These are phyloP conservation scores for Canavalia gladiata DNA, from an alignment of 306 rosid genomes.

Conservation along the genomic window DNA sequence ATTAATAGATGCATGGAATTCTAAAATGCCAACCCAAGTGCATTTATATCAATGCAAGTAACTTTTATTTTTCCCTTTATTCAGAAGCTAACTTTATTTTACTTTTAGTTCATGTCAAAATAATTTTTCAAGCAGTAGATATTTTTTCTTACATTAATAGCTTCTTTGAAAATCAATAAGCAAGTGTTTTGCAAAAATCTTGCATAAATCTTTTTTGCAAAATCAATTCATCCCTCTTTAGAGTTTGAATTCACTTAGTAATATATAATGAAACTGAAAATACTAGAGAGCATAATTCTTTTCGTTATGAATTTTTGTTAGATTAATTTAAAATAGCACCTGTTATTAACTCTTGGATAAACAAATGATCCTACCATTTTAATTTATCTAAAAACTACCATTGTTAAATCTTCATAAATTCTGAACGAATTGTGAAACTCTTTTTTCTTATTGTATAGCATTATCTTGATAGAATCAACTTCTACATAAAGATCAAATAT, in stretches of 20 bases:
- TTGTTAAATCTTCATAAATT: background rate
- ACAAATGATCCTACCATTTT: background rate
- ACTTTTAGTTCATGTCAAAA: background rate
- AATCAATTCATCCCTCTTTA: background rate
- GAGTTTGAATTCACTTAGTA: background rate
- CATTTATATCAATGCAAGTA: slow-evolving; percentile 32
- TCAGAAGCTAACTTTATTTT: background rate
- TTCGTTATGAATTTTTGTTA: background rate
- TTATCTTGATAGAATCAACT: background rate
- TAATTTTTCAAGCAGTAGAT: background rate
- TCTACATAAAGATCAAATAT: background rate
- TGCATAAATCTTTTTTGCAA: background rate
- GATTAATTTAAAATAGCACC: background rate
- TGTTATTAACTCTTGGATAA: background rate
- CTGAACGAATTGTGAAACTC: background rate
- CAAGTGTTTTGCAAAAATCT: background rate
- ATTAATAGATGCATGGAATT: slow-evolving; percentile 35
- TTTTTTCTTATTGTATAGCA: background rate
- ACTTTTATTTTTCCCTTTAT: background rate
- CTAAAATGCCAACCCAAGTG: slow-evolving; percentile 44
- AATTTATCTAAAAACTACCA: background rate
- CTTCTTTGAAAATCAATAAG: background rate
- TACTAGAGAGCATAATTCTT: background rate
- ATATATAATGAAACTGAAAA: background rate
- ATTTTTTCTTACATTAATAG: background rate